phyloP scores from a whole-genome alignment of 2,329 filamentous ascomycete genomes.

The Coleophoma cylindrospora region DNA sequence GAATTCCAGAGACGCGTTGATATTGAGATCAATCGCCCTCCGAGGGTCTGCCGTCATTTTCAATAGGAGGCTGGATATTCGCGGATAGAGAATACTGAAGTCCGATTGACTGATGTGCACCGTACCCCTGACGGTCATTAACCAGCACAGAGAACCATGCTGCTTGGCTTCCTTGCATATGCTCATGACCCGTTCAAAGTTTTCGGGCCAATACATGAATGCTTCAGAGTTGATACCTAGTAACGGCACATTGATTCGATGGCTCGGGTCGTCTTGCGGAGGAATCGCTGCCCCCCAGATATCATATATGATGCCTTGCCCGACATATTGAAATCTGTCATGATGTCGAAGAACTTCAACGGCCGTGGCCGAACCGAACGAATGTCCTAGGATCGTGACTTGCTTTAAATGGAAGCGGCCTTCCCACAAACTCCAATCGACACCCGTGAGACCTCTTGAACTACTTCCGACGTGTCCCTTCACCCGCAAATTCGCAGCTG shows the following conservation, averaged over 20 bases:
- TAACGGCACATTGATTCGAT: slow-evolving; percentile 46
- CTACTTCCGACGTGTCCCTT: slow-evolving; percentile 55
- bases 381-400: slow-evolving; percentile 60
- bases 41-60: slow-evolving; percentile 61
- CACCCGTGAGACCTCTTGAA: slow-evolving; percentile 49
- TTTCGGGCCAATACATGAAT: slow-evolving; percentile 65
- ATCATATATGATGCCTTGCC: slow-evolving; percentile 62
- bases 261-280: slow-evolving; percentile 35
- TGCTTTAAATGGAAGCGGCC: slow-evolving; percentile 48
- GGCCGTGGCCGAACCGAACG: slow-evolving; percentile 61
- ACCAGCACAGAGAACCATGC: slow-evolving; percentile 41
- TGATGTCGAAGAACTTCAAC: slow-evolving; percentile 53
- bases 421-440: slow-evolving; percentile 52
- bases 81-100: slow-evolving; percentile 59
- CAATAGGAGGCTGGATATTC: slow-evolving; percentile 50
- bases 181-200: slow-evolving; percentile 51
- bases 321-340: slow-evolving; percentile 49
- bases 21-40: slow-evolving; percentile 58
- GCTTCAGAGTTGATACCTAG: slow-evolving; percentile 63
- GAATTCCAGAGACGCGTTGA: slow-evolving; percentile 59
- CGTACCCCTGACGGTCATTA: slow-evolving; percentile 50
- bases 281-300: slow-evolving; percentile 53
- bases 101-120: slow-evolving; percentile 64
- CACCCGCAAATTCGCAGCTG: slow-evolving; percentile 46
- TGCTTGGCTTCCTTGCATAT: slow-evolving; percentile 51